Conservation (phyloP, 257 asterid genomes). For the Craterostigma plantagineum region DNA sequence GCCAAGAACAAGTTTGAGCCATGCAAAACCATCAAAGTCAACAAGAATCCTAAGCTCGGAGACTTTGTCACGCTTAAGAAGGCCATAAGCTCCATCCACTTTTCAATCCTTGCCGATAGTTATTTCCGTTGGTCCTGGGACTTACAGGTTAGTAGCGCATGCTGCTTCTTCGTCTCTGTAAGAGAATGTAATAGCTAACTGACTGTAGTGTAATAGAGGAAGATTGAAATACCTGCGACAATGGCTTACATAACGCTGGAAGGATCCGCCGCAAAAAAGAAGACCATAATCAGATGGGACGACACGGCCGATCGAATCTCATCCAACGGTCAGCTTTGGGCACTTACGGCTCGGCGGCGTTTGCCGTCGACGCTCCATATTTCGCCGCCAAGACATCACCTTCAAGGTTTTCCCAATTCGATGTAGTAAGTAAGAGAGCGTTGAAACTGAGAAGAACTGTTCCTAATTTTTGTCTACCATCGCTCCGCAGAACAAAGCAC, state of each 20-base stretch:
- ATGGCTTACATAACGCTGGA: slow-evolving; percentile 60
- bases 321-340: slow-evolving; percentile 40
- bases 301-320: slow-evolving; percentile 57
- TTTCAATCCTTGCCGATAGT: slow-evolving; percentile 59
- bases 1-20: slow-evolving; percentile 40
- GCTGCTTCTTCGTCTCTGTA: too few species aligned
- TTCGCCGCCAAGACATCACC: slow-evolving; percentile 65
- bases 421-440: too few species aligned
- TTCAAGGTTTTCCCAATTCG: slow-evolving; percentile 75
- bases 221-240: slow-evolving; percentile 67
- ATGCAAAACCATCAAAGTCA: slow-evolving; percentile 45
- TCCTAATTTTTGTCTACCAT: not conserved
- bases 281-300: slow-evolving; percentile 57
- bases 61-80: slow-evolving; percentile 36
- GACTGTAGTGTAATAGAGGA: too few species aligned
- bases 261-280: slow-evolving; percentile 38
- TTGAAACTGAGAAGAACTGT: too few species aligned
- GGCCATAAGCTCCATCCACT: slow-evolving; percentile 60
- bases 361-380: slow-evolving; percentile 77
- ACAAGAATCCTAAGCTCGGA: slow-evolving; percentile 38
- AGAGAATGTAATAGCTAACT: too few species aligned
- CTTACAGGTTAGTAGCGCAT: slow-evolving; percentile 16
- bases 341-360: slow-evolving; percentile 81
- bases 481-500: slow-evolving; percentile 45
- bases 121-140: slow-evolving; percentile 51